Conservation (phyloP, 306 rosid genomes). For the Cicer arietinum region DNA sequence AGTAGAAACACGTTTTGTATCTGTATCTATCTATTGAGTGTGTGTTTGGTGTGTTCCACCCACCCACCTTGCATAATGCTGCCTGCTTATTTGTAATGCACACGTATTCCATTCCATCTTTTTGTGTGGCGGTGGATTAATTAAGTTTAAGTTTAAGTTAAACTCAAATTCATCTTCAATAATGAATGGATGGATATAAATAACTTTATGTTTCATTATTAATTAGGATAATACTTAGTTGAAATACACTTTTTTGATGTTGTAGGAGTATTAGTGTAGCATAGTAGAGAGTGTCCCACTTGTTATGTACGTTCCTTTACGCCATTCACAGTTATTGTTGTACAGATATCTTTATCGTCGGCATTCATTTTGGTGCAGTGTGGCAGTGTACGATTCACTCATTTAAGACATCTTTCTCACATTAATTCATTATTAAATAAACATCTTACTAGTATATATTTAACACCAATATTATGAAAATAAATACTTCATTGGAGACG, state of each 20-base stretch:
- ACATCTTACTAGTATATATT: neutral
- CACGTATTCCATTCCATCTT: neutral
- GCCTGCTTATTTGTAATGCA: neutral
- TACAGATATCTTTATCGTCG: neutral
- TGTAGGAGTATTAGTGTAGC: no score
- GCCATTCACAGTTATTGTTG: neutral
- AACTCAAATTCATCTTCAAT: neutral
- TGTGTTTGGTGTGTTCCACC: no score
- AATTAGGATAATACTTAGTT: neutral
- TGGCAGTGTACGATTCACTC: conserved; percentile 23
- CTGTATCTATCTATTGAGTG: no score
- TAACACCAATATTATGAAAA: no score
- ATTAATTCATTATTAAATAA: neutral
- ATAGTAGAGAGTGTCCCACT: neutral
- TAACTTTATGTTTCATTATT: neutral
- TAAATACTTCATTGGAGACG: no score
- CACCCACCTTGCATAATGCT: no score
- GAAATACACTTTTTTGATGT: neutral
- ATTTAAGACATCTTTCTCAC: neutral
- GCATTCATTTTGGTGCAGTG: conserved; percentile 16
- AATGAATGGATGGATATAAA: neutral
- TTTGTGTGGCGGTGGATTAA: conserved; percentile 4
- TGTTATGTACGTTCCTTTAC: conserved; percentile 23
- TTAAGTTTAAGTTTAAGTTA: neutral
- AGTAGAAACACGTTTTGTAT: no score